Base-by-base conservation (phyloP, 2,329 filamentous ascomycete genomes). In the Fusarium luffae region DNA sequence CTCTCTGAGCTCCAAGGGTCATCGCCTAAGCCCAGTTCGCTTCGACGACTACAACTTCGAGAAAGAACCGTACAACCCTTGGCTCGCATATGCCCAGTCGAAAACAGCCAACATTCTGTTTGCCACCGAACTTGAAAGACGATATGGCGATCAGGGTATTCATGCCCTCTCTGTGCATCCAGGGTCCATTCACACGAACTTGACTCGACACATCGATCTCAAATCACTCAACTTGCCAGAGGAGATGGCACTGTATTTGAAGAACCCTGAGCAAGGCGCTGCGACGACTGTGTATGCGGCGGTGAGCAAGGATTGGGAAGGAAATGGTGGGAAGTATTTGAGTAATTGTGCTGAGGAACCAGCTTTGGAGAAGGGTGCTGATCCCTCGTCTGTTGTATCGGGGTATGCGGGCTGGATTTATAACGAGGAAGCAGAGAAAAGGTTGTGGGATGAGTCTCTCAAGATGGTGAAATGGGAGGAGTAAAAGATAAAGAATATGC, bases 1-100 rank as follows among this genome's bases (percentile, higher is more conserved):
- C 47, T 74, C 77, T 1, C 72, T 87, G 2, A 79, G 83, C 0
- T 84, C 82, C 3, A 69, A 78, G 1, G 84, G 71, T 3, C 85
- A 88, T 11, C 63, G 69, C 1, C 10, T 34, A 1, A 34, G 52
- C 5, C 47, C 23, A 7, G 41, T 72, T 21, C 63, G 56, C 14
- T 58, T 63, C 47, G 55, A 58, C 2, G 70, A 74, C 25, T 66
- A 64, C 16, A 70, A 71, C 12, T 57, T 57, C 4, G 56, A 72
- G 5, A 63, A 70, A 2, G 57, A 65, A 1, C 21, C 25, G 1
- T 74, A 72, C 4, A 3, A 64, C 1, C 63, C 63, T 0, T 71
- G 70, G 68, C 18, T 54, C 0, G 66, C 72, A 2, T 73, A 74
- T 6, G 70, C 40, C 0, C 71, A 74, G 3, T 71, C 72, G 0